Base-by-base conservation (phyloP, 2,329 filamentous ascomycete genomes). In the Akanthomyces uredinophilus region DNA sequence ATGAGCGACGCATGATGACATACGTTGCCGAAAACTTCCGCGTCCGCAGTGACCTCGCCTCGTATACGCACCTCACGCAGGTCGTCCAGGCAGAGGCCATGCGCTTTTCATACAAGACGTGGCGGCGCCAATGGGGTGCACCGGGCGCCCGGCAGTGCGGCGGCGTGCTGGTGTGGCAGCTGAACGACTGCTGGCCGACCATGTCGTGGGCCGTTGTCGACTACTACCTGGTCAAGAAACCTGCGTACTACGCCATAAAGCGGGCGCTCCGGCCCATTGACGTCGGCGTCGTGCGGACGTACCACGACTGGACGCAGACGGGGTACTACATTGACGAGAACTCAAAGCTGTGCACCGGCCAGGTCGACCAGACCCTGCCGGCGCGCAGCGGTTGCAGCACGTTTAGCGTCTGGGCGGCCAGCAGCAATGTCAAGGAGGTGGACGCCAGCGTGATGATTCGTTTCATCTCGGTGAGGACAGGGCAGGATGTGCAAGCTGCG, bases 21-120 rank as follows among this genome's bases (percentile, higher is more conserved):
- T 94, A 94, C 69, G 77, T 93, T 1, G 84, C 87, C 14, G 90
- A 93, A 70, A 94, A 93, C 75, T 86, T 93, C 69, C 82, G 83
- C 3, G 71, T 74, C 22, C 73, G 76, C 47, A 82, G 88, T 61
- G 79, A 85, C 39, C 77, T 83, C 41, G 85, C 88, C 1, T 87
- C 91, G 64, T 92, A 92, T 76, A 92, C 93, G 72, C 90, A 90
- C 16, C 85, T 88, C 24, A 83, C 82, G 0, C 82, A 84, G 64
- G 69, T 84, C 6, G 77, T 81, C 63, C 82, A 85, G 70, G 76
- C 79, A 3, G 82, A 85, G 65, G 78, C 81, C 54, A 75, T 84
- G 67, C 74, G 76, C 4, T 78, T 74, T 39, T 81, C 81, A 0
- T 84, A 84, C 68, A 76, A 81, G 46, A 72, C 76, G 4, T 85